Base-by-base conservation (phyloP, 2,329 filamentous ascomycete species). In the Fusarium graminum region DNA sequence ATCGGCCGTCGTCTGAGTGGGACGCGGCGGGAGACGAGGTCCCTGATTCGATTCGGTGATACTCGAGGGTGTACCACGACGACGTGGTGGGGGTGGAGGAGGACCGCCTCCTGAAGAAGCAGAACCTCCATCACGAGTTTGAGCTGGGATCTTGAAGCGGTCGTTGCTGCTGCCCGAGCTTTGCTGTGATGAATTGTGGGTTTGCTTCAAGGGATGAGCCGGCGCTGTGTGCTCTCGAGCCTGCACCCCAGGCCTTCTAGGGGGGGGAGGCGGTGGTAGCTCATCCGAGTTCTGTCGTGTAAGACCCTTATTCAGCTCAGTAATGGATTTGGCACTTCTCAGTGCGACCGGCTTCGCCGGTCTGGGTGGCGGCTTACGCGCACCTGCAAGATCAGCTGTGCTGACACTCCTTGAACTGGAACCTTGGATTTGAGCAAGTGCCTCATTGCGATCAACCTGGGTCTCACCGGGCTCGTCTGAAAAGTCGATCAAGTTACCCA, bases 401-500 rank as follows among this genome's bases (percentile, higher is more conserved):
- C 72, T 78, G 51, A 64, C 58, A 25, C 67, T 67, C 6, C 44
- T 58, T 13, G 68, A 47, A 28, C 58, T 70, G 12, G 64, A 63
- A 42, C 69, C 72, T 29, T 66, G 75, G 13, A 74, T 45, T 47
- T 78, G 74, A 17, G 73, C 63, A 4, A 78, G 67, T 30, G 74
- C 73, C 11, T 68, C 74, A 7, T 79, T 73, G 22, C 79, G 72
- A 44, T 80, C 76, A 2, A 78, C 54, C 5, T 69, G 76, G 3
- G 72, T 71, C 34, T 79, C 75, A 44, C 79, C 76, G 1, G 84
- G 80, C 51, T 87, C 83, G 14, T 86, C 84, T 1, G 83, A 84
- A 32, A 90, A 79, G 72, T 90, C 87, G 29, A 90, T 89, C 38
- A 90, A 72, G 7, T 83, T 85, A 2, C 85, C 87, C 79, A 85